Base-by-base conservation (phyloP, 768 basidiomycete species). In the Kwoniella newhampshirensis region DNA sequence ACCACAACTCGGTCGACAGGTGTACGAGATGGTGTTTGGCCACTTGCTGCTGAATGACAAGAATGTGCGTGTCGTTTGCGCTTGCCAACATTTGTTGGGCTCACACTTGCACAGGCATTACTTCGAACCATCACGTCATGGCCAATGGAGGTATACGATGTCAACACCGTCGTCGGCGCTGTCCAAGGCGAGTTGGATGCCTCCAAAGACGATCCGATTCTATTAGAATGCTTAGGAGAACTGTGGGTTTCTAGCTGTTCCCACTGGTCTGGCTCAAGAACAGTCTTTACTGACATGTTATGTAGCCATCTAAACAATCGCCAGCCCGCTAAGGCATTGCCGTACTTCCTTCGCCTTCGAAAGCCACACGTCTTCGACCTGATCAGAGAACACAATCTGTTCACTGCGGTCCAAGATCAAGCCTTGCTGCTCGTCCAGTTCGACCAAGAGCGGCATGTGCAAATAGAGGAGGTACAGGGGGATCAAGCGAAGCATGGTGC, bases 171-270 rank as follows among this genome's bases (percentile, higher is more conserved):
- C 52, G 88, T 96, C 52, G 82, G 89, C n/a, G 90, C 91, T 11
- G 84, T 97, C 3, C 86, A 87, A 52, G 84, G 86, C 3, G 87
- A 90, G 63, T 78, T 97, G 17, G 87, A 93, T 57, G 83, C 69
- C 0, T 59, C 51, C 18, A 80, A 82, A 36, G 82, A 82, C 52
- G 80, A 83, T 1, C 78, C 81, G 1, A 73, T 89, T 7, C 81
- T 98, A n/a, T 90, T 98, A 87, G 91, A 94, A 73, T 93, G 89
- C 73, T 78, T 98, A 21, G 90, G 89, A 0, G 94, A 98, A 67
- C 79, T 98, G 88, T 91, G 82, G 76, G 48, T 57, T 18, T 13
- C 7, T 52, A n/a, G 42, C 45, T 17, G 12, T 11, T 44, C 51
- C 32, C 40, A 36, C 18, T 23, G 23, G 27, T 25, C 18, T 12